Percentiles rank a stretch among this genome's conserved stretches.
phyloP scores from a whole-genome alignment of 2,329 filamentous ascomycete genomes.

The Amesomyces nigricolor region DNA sequence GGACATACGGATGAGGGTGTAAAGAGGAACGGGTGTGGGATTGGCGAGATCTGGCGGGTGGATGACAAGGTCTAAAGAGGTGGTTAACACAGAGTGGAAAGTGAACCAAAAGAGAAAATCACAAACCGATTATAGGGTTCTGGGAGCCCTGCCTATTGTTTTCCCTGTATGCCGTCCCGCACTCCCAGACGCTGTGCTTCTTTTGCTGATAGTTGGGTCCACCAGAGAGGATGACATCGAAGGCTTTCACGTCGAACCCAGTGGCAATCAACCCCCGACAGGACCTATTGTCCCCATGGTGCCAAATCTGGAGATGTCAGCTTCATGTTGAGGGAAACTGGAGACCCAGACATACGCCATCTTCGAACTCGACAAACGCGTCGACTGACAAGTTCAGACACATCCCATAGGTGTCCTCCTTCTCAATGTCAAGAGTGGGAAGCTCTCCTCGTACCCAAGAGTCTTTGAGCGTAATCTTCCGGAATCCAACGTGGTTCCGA shows the following conservation, averaged over 20 bases:
- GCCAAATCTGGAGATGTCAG: constrained; percentile 37
- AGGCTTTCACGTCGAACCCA: constrained; percentile 44
- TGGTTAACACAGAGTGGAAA: background rate
- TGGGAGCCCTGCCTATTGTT: constrained; percentile 24
- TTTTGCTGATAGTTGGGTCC: constrained; percentile 17
- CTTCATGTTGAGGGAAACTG: background rate
- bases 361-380: constrained; percentile 52
- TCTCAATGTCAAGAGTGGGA: constrained; percentile 37
- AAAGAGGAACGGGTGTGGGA: constrained; percentile 37
- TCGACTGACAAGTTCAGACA: constrained; percentile 48
- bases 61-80: constrained; percentile 43
- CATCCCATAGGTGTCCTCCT: constrained; percentile 40
- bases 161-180: constrained; percentile 40
- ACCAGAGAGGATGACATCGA: constrained; percentile 42
- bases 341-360: constrained; percentile 35
- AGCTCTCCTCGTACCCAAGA: constrained; percentile 33
- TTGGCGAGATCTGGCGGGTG: constrained; percentile 34
- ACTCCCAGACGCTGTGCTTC: constrained; percentile 40
- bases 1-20: constrained; percentile 48
- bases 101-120: background rate
- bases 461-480: constrained; percentile 40
- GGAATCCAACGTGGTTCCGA: constrained; percentile 50
- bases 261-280: constrained; percentile 52
- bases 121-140: constrained; percentile 44
- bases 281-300: constrained; percentile 32